Evolutionary conservation across 1,284 basidiomycete species (phyloP).

Genomic region (Malassezia brasiliensis): DNA sequence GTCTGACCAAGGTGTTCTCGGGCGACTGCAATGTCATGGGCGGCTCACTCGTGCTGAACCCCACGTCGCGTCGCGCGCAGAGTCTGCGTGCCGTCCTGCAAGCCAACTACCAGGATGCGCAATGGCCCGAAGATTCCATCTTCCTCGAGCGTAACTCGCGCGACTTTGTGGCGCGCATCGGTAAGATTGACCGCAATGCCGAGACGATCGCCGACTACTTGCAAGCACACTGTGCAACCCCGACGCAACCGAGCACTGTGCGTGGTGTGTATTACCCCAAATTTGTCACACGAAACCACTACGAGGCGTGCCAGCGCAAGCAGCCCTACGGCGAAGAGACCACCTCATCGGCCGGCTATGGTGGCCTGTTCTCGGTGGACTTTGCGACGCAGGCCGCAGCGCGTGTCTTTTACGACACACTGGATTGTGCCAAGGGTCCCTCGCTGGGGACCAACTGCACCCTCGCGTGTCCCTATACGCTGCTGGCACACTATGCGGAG

Average conservation of each 20-base stretch:
- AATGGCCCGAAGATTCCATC: slow-evolving; percentile 83
- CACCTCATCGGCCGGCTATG: slow-evolving; percentile 56
- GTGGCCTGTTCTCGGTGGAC: slow-evolving; percentile 83
- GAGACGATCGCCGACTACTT: slow-evolving; percentile 72
- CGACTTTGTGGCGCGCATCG: slow-evolving; percentile 70
- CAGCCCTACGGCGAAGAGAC: slow-evolving; percentile 22
- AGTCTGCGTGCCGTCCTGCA: slow-evolving; percentile 59
- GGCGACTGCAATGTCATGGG: slow-evolving; percentile 96
- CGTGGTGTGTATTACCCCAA: slow-evolving; percentile 85
- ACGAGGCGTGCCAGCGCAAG: slow-evolving; percentile 58
- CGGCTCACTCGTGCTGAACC: slow-evolving; percentile 64
- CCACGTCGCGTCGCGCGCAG: slow-evolving; percentile 60
- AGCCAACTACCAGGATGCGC: slow-evolving; percentile 70
- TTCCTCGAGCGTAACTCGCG: slow-evolving; percentile 97
- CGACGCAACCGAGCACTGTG: slow-evolving; percentile 54
- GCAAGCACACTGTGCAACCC: slow-evolving; percentile 21
- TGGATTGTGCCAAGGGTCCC: slow-evolving; percentile 80
- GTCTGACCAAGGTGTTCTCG: slow-evolving; percentile 88
- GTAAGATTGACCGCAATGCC: slow-evolving; percentile 71
- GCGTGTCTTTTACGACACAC: slow-evolving; percentile 72
- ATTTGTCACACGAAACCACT: slow-evolving; percentile 65
- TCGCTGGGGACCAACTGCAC: slow-evolving; percentile 94
- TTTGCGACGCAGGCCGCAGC: slow-evolving; percentile 65
- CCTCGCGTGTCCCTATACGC: slow-evolving; percentile 80
- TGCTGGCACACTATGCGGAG: slow-evolving; percentile 84